A percentile compares a stretch with the other conserved stretches of the same genome.
phyloP scores from a whole-genome alignment of 768 basidiomycete species.

The Mycena vulgaris region DNA sequence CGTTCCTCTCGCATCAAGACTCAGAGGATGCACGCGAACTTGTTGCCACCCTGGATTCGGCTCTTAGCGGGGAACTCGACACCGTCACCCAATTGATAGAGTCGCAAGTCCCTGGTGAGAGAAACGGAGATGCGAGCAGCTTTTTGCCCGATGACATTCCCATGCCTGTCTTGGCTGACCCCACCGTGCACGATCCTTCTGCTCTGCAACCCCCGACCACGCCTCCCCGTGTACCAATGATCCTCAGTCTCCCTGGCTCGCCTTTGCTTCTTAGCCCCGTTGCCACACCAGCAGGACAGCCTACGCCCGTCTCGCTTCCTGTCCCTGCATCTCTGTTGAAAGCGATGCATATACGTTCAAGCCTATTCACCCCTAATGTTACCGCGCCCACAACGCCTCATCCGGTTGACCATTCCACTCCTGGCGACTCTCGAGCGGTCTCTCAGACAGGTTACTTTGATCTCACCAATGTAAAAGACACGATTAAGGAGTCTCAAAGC shows the following conservation, averaged over 20 bases:
- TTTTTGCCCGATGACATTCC: slow-evolving; percentile 42
- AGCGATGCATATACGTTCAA: slow-evolving; percentile 43
- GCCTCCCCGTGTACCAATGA: slow-evolving; percentile 37
- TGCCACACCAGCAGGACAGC: slow-evolving; percentile 15
- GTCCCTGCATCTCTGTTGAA: slow-evolving; percentile 44
- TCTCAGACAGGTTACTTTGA: not conserved
- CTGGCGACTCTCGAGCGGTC: not conserved
- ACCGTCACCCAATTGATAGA: not conserved
- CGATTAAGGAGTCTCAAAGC: not conserved
- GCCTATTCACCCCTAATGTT: slow-evolving; percentile 56
- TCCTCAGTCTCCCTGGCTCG: slow-evolving; percentile 41
- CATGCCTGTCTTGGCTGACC: slow-evolving; percentile 60
- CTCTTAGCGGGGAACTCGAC: not conserved
- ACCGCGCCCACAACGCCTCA: slow-evolving; percentile 27
- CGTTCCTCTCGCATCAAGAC: not conserved
- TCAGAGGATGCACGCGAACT: not conserved
- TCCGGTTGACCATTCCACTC: not conserved
- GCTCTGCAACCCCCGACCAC: slow-evolving; percentile 21
- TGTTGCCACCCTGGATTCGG: not conserved
- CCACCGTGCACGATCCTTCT: slow-evolving; percentile 56
- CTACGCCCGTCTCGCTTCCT: slow-evolving; percentile 39
- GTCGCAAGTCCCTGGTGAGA: not conserved
- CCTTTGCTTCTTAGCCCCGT: not conserved
- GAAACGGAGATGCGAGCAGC: not conserved
- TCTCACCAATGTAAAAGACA: not conserved